Base-by-base conservation (phyloP, 352 stramenopile genomes). In the Phytophthora sp. region DNA sequence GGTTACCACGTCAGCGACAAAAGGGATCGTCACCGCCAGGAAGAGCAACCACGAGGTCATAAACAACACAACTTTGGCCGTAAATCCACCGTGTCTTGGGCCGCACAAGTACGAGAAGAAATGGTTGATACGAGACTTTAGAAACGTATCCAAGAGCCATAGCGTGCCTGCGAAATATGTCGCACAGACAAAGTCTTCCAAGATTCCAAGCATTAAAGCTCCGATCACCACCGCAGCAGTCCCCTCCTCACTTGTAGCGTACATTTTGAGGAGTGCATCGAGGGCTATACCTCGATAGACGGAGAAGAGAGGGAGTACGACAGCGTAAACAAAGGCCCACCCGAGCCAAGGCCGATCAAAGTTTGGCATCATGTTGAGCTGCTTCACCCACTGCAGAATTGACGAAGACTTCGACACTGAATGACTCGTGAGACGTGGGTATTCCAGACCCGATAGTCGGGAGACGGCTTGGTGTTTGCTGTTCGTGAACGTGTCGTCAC, bases 171-270 rank as follows among this genome's bases (percentile, higher is more conserved):
- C 47, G 29, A 64, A 63, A 16, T 62, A 58, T 16, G 72, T 73
- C 0, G 65, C 31, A 1, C 74, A 69, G 3, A 76, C 54, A 6
- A 75, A 71, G 52, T 86, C 78, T 60, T 86, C 57, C 7, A 84
- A 46, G 23, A 81, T 26, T 2, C 73, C 78, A 1, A 84, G 59
- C 0, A 33, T 9, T 15, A 83, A 33, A 2, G 66, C 74, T 15
- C 35, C 26, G 1, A 51, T 13, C 7, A 65, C 41, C 29, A 75
- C 57, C 5, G 31, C 49, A 26, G 68, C 41, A 18, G 66, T 51
- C 5, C 16, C 16, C 2, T 50, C 16, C 3, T 59, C 1, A 6
- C 26, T 6, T 0, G 45, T 33, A 7, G 50, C 59, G 15, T 80
- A 75, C 13, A 55, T 53, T 1, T 71, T 55, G 8, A 83, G 23